Conservation (phyloP, 2,329 filamentous ascomycete species). For the Trichoderma harzianum region DNA sequence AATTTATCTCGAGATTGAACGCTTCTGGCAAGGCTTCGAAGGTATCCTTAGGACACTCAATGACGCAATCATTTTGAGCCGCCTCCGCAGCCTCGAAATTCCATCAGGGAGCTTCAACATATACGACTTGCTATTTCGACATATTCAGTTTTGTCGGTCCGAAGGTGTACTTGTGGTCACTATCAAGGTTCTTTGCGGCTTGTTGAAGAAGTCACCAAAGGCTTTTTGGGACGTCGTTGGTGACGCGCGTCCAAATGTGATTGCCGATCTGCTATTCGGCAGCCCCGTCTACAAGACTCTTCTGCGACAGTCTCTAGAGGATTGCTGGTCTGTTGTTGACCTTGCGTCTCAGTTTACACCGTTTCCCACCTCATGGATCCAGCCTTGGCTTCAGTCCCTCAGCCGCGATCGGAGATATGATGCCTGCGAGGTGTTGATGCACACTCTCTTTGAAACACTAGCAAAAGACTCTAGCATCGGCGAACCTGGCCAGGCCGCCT, state of each 20-base stretch:
- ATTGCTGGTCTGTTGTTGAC: constrained; percentile 40
- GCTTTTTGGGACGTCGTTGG: constrained; percentile 89
- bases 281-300: constrained; percentile 64
- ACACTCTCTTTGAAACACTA: constrained; percentile 67
- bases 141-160: constrained; percentile 48
- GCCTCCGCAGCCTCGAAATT: constrained; percentile 74
- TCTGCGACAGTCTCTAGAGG: constrained; percentile 57
- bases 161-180: constrained; percentile 63
- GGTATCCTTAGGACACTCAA: constrained; percentile 72
- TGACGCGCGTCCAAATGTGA: constrained; percentile 71
- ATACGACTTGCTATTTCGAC: constrained; percentile 59
- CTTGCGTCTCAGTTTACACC: constrained; percentile 46
- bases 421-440: constrained; percentile 73
- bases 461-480: constrained; percentile 54
- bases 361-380: constrained; percentile 74
- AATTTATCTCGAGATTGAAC: constrained; percentile 51
- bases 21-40: constrained; percentile 76
- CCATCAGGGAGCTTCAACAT: constrained; percentile 58
- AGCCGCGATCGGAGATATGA: constrained; percentile 72
- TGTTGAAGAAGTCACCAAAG: constrained; percentile 71
- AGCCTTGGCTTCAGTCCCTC: constrained; percentile 73
- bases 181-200: constrained; percentile 64
- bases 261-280: constrained; percentile 80
- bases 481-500: constrained; percentile 56
- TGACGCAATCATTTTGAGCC: constrained; percentile 70